Base-by-base conservation (phyloP, 2,329 filamentous ascomycete genomes). In the Stagonosporopsis tanaceti region DNA sequence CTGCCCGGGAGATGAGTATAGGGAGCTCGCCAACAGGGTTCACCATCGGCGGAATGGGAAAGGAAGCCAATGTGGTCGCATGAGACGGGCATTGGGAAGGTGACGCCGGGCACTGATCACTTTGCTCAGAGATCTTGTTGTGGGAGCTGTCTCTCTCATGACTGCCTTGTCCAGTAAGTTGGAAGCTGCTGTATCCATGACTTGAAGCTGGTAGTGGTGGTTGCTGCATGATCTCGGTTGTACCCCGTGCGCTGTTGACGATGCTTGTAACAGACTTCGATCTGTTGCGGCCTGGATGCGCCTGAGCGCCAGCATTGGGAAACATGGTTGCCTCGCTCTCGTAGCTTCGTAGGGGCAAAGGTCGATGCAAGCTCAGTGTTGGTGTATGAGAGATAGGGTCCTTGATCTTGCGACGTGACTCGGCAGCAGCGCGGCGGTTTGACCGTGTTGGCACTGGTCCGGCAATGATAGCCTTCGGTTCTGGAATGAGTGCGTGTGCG, bases 261-360 rank as follows among this genome's bases (percentile, higher is more conserved):
- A 53, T 24, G 34, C 54, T 53, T 20, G 44, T 35, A 22, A 47
- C 41, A 11, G 39, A 53, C 14, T 50, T 52, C 2, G 42, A 28
- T 48, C 57, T 35, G n/a, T 40, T 44, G 8, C 17, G 41, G 14
- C 40, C n/a, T n/a, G 44, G n/a, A 1, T n/a, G 22, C 28, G 39
- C 38, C 14, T 51, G 53, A 17, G 39, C 37, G 22, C 40, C 32
- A 54, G 51, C 50, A 4, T 41, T 57, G 20, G 50, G 40, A 22
- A 47, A 56, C 30, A 60, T 25, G 15, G 39, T 50, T 5, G 57
- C 57, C 45, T 59, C 53, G 17, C 47, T 63, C 35, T 61, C 59
- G 25, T 61, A 66, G 37, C 37, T 54, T 11, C 64, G 59, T 2
- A 65, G 54, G 17, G 66, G 60, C 12, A 65, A 47, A 8, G 62